A percentile compares a stretch with the other conserved stretches of the same genome.
Evolutionary conservation across 352 stramenopile species (phyloP).

Genomic region (Phytophthora capsici): DNA sequence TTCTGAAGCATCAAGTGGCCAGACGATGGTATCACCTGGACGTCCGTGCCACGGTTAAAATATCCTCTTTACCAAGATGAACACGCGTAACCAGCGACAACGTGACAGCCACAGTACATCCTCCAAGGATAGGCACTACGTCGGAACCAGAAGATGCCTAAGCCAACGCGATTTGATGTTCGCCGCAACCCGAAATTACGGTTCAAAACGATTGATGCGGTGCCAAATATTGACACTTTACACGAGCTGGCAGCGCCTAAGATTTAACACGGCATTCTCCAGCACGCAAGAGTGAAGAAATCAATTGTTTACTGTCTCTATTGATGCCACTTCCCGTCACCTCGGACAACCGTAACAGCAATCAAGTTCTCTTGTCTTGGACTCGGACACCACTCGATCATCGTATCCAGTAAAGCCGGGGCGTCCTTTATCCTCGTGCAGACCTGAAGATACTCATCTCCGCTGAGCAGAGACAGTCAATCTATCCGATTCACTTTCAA

Average conservation of each 20-base stretch:
- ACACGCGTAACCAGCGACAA: not conserved
- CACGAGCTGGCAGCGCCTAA: not conserved
- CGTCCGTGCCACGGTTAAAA: not conserved
- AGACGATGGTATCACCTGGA: constrained; percentile 3
- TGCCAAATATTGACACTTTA: not conserved
- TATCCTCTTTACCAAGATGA: not conserved
- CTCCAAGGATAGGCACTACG: too few relatives aligned
- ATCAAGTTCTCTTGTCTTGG: not conserved
- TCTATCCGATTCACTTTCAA: not conserved
- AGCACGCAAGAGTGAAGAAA: not conserved
- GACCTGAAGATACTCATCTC: not conserved
- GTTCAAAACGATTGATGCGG: too few relatives aligned
- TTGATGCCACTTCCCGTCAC: not conserved
- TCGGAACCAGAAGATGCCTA: not conserved
- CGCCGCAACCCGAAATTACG: not conserved
- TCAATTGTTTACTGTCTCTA: not conserved
- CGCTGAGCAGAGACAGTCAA: not conserved
- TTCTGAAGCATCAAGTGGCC: constrained; percentile 4
- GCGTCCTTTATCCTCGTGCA: not conserved
- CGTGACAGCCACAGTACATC: too few relatives aligned
- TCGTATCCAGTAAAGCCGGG: not conserved
- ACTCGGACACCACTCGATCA: not conserved
- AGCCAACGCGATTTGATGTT: not conserved
- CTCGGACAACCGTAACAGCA: not conserved
- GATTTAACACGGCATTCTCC: not conserved